Conservation (phyloP, 768 basidiomycete species). For the Phylloporus arenicola region DNA sequence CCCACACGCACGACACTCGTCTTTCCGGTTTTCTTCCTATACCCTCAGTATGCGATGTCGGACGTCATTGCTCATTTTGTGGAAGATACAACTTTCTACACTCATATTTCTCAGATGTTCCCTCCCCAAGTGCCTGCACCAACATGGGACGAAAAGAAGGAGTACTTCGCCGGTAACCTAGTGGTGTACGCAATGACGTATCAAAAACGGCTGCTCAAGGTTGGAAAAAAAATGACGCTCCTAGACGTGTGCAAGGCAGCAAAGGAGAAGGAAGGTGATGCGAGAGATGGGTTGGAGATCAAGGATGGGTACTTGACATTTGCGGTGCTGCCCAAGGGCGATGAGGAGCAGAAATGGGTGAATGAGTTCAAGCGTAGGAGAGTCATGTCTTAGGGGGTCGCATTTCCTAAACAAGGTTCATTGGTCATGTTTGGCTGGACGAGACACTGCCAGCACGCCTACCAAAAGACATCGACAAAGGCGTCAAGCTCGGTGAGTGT, state of each 20-base stretch:
- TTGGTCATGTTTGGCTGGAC: constrained; percentile 30
- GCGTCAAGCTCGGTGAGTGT: constrained; percentile 67
- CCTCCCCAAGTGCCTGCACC: constrained; percentile 61
- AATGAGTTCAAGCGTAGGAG: constrained; percentile 71
- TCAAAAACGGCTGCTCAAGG: constrained; percentile 73
- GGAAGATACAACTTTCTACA: constrained; percentile 78
- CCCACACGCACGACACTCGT: constrained; percentile 55
- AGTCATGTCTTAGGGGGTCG: constrained; percentile 22
- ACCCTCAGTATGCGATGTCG: constrained; percentile 84
- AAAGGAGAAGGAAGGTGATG: constrained; percentile 52
- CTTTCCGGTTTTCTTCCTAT: constrained; percentile 88
- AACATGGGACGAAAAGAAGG: constrained; percentile 67
- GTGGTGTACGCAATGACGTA: constrained; percentile 81
- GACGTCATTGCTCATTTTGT: constrained; percentile 85
- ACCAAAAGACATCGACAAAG: constrained; percentile 43
- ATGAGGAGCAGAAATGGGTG: constrained; percentile 78
- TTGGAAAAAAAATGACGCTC: constrained; percentile 87
- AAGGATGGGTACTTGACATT: constrained; percentile 80
- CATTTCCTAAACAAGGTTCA: constrained; percentile 10
- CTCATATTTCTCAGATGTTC: constrained; percentile 79
- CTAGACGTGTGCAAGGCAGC: constrained; percentile 66
- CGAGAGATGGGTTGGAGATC: constrained; percentile 75
- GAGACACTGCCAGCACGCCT: constrained; percentile 8
- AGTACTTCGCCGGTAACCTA: constrained; percentile 62
- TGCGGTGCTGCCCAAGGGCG: constrained; percentile 71